Evolutionary conservation across 495 filamentous ascomycete genomes (phyloP), one percentile per base, ranked within the genome.

Genomic region (Penicillium flavigenum): DNA sequence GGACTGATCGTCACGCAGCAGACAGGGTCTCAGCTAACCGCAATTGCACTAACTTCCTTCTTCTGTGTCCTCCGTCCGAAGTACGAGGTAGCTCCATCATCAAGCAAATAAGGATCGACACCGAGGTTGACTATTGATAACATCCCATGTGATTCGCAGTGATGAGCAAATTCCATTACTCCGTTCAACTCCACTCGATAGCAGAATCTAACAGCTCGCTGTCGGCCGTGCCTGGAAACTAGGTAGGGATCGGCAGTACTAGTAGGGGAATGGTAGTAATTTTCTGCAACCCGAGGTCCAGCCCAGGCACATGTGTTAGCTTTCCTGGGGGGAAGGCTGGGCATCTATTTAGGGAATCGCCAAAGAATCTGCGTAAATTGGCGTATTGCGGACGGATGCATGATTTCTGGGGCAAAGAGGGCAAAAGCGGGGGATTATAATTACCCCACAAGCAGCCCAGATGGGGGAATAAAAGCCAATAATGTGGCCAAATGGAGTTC

Each of bases 61-160:
- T 38, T 17, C 19, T 47, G 43, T 12, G 56, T 45, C 41, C 47
- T 48, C 39, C 32, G 36, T 39, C 2, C 8, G 6, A 16, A 17
- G n/a, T 39, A 39, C 36, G 47, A 41, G 49, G 46, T 42, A 62
- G 47, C 50, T 45, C 31, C 51, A 26, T 51, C 38, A 41, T 31
- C 52, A 9, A 54, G 47, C 52, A 60, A 41, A 56, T 60, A 36
- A 34, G 48, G 62, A 64, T 62, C 59, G 56, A 62, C 62, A 62
- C 62, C 62, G 62, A 64, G 62, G 62, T 53, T 62, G 56, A 54
- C 14, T 31, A 41, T 48, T 17, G 48, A 54, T 47, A 51, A 14
- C 9, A 24, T 51, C 14, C 56, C 62, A 64, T 64, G 62, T 64
- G 62, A 64, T 51, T 54, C 20, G 34, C 27, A 29, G n/a, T 64